A percentile compares a stretch with the other conserved stretches of the same genome.
Evolutionary conservation across 345 rosid species (phyloP).

Genomic region (Turnera subulata): DNA sequence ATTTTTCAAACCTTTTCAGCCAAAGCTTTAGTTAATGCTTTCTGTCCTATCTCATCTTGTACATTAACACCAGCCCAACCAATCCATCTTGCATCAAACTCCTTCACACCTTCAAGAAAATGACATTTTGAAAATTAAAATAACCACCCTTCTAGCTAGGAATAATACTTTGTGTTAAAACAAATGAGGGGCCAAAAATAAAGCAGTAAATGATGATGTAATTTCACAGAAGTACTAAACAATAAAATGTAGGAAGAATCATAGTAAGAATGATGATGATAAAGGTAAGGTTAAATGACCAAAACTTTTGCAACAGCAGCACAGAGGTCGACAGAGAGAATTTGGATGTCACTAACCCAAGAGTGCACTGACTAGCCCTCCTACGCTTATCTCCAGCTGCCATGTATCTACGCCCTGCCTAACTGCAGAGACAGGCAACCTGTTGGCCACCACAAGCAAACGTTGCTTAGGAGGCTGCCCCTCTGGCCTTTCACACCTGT

Average conservation of each 20-base stretch:
- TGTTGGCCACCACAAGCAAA: constrained; percentile 53
- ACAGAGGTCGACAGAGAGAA: background rate
- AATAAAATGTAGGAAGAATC: background rate
- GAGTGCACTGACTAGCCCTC: constrained; percentile 58
- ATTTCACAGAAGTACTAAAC: background rate
- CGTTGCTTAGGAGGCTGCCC: constrained; percentile 41
- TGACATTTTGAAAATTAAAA: background rate
- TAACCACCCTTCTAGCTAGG: background rate
- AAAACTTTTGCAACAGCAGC: background rate
- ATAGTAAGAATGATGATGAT: background rate
- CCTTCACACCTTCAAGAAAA: constrained; percentile 44
- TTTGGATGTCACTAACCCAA: constrained; percentile 30
- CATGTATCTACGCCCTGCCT: constrained; percentile 43
- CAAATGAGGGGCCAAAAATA: background rate
- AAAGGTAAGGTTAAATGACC: background rate
- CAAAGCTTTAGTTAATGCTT: constrained; percentile 41
- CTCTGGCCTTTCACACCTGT: constrained; percentile 25
- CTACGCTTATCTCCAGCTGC: constrained; percentile 52
- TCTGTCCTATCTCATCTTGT: constrained; percentile 48
- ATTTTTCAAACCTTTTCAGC: constrained; percentile 45
- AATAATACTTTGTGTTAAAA: background rate
- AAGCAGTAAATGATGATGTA: background rate
- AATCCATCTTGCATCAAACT: constrained; percentile 60
- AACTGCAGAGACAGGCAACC: constrained; percentile 53
- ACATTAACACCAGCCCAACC: constrained; percentile 72